A percentile compares a stretch with the other conserved stretches of the same genome.
Evolutionary conservation across 805 yeast species (phyloP).

Genomic region (Wickerhamomyces alni): DNA sequence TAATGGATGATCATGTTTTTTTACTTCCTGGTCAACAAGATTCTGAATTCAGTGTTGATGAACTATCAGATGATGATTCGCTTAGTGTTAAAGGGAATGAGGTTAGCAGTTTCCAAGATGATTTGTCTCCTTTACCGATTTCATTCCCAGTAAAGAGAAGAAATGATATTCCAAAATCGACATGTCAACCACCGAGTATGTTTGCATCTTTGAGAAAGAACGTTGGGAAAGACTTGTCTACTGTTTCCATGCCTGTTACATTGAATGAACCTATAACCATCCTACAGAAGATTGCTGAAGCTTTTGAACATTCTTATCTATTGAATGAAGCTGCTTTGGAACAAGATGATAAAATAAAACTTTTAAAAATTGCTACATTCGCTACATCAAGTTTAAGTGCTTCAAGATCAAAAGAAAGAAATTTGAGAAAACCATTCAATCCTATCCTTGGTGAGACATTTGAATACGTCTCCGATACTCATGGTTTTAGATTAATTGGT

Average conservation of each 20-base stretch:
- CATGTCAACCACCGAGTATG: conserved; percentile 73
- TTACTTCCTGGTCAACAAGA: conserved; percentile 14
- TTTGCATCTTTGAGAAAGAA: conserved; percentile 77
- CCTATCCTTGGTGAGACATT: conserved; percentile 92
- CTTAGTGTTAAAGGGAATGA: conserved; percentile 2
- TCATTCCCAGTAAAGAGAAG: conserved; percentile 43
- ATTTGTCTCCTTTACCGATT: conserved; percentile 67
- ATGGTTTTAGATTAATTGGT: conserved; percentile 64
- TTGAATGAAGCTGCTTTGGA: conserved; percentile 53
- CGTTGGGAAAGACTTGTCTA: conserved; percentile 84
- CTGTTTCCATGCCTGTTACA: conserved; percentile 90
- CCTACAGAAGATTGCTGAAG: conserved; percentile 73
- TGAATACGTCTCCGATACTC: conserved; percentile 82
- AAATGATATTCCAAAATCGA: conserved; percentile 49
- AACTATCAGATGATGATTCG: conserved; percentile 20
- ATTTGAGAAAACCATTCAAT: conserved; percentile 85
- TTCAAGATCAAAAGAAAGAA: conserved; percentile 67
- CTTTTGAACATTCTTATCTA: conserved; percentile 67
- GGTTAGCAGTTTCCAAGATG: conserved; percentile 15
- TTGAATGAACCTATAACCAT: conserved; percentile 88
- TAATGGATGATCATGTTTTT: conserved; percentile 15
- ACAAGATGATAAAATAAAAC: conserved; percentile 44
- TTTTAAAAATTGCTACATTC: conserved; percentile 71
- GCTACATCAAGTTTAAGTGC: conserved; percentile 72
- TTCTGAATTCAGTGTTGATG: conserved; percentile 16